Evolutionary conservation across 2,329 filamentous ascomycete genomes (phyloP).

Genomic region (Proliferodiscus dingleyae): DNA sequence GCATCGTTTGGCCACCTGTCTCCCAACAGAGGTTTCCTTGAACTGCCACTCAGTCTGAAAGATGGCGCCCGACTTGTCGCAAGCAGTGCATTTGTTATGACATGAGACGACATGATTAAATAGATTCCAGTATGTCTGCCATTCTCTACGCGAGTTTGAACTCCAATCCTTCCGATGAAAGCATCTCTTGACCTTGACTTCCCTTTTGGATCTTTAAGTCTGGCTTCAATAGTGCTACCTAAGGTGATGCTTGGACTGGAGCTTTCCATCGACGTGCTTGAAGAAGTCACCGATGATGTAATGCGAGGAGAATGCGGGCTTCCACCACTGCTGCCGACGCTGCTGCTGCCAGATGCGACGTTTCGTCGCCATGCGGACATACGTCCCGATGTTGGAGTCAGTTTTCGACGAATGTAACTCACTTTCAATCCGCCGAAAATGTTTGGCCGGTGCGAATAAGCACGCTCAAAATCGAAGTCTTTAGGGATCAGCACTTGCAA

Average conservation of each 20-base stretch:
- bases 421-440: slow-evolving; percentile 4
- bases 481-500: slow-evolving; percentile 3
- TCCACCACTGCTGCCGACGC: background rate
- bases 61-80: slow-evolving; percentile 2
- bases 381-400: background rate
- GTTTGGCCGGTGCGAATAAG: slow-evolving; percentile 3
- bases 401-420: slow-evolving; percentile 1
- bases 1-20: background rate
- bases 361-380: background rate
- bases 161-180: slow-evolving; percentile 1
- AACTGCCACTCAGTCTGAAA: background rate
- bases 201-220: background rate
- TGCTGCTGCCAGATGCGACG: background rate
- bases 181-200: background rate
- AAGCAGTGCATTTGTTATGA: slow-evolving; percentile 3
- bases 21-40: background rate
- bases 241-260: background rate
- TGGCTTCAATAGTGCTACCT: background rate
- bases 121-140: background rate
- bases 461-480: slow-evolving; percentile 3
- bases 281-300: background rate
- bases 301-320: background rate
- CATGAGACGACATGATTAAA: slow-evolving; percentile 2
- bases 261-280: background rate
- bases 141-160: background rate